phyloP scores from a whole-genome alignment of 805 yeast species.

The Teunomyces stri region DNA sequence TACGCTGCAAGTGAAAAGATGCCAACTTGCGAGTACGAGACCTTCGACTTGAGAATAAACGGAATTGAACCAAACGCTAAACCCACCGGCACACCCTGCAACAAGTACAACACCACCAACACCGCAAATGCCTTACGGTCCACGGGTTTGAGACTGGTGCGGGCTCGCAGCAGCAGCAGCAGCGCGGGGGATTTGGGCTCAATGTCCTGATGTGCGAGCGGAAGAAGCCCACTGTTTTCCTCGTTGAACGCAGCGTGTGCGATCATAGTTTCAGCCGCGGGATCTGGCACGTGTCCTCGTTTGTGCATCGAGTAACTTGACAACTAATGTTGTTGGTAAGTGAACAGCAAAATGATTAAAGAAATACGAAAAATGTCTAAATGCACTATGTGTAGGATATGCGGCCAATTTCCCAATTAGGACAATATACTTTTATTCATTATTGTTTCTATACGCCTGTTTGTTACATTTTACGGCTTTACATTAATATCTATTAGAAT shows the following conservation, averaged over 20 bases:
- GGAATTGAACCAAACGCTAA: constrained; percentile 94
- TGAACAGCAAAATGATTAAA: not conserved
- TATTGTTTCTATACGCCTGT: not conserved
- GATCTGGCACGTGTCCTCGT: constrained; percentile 17
- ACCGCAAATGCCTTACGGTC: constrained; percentile 78
- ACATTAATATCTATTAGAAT: constrained; percentile 1
- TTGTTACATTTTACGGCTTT: not conserved
- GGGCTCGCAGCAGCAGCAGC: not conserved
- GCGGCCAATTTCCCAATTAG: not conserved
- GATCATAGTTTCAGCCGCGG: constrained; percentile 11
- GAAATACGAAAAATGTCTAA: not conserved
- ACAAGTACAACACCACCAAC: constrained; percentile 68
- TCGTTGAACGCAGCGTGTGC: constrained; percentile 25
- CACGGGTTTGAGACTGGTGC: constrained; percentile 6
- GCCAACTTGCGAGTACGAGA: constrained; percentile 87
- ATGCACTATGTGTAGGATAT: not conserved
- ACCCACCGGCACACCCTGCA: constrained; percentile 98
- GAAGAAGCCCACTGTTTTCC: constrained; percentile 38
- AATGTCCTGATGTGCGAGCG: constrained; percentile 21
- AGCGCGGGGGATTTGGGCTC: not conserved
- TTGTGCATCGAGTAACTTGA: constrained; percentile 16
- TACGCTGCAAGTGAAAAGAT: constrained; percentile 88
- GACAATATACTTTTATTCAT: too few relatives aligned
- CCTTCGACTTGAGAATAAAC: constrained; percentile 75
- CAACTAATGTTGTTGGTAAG: too few relatives aligned